These are phyloP conservation scores for Scheffersomyces lignosus DNA, from an alignment of 805 yeast species.

Conservation along the genomic window DNA sequence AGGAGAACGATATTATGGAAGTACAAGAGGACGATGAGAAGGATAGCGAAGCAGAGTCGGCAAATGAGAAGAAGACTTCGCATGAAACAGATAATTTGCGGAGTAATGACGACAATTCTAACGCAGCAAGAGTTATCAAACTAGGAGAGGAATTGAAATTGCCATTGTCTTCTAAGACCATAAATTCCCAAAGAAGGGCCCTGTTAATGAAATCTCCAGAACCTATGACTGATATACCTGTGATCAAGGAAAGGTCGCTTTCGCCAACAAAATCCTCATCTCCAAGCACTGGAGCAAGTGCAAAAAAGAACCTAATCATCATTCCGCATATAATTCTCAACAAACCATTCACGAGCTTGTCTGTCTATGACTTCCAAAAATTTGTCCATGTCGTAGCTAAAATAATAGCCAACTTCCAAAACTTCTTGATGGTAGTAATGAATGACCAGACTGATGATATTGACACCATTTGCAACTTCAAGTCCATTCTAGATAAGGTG, in stretches of 20 bases:
- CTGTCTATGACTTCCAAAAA: conserved; percentile 36
- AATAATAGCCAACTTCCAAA: conserved; percentile 35
- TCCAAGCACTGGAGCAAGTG: not conserved
- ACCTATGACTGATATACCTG: conserved; percentile 1
- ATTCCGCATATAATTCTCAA: conserved; percentile 43
- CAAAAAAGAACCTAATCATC: conserved; percentile 28
- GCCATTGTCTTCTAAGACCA: conserved; percentile 16
- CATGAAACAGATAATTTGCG: conserved; percentile 4
- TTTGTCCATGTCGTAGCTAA: conserved; percentile 39
- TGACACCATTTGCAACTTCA: conserved; percentile 16
- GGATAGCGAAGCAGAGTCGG: conserved; percentile 8
- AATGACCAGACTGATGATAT: not conserved
- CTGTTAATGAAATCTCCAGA: conserved; percentile 2
- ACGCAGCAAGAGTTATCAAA: conserved; percentile 27
- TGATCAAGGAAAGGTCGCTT: not conserved
- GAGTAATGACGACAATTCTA: not conserved
- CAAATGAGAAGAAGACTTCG: conserved; percentile 4
- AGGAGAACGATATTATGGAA: conserved; percentile 28
- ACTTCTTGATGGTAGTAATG: conserved; percentile 15
- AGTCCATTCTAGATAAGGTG: conserved; percentile 16
- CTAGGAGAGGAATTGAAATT: conserved; percentile 26
- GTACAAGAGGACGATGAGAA: conserved; percentile 11
- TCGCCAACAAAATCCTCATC: conserved; percentile 1
- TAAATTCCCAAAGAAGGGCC: conserved; percentile 14
- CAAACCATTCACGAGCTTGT: conserved; percentile 38